Percentiles rank a stretch among this genome's conserved stretches.
Conservation (phyloP, 2,329 filamentous ascomycete genomes). For the Epichloe scottii region DNA sequence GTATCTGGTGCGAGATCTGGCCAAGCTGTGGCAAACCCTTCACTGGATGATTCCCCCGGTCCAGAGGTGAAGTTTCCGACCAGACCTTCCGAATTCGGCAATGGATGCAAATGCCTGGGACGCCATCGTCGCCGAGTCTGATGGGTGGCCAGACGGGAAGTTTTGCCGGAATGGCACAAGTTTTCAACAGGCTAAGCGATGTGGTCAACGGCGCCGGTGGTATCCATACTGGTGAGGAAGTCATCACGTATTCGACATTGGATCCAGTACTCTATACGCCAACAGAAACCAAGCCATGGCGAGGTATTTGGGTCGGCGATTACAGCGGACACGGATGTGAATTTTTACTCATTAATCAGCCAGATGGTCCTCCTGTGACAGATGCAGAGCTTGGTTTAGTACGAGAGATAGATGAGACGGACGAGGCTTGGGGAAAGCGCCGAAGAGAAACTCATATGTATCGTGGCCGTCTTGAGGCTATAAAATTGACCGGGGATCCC, state of each 20-base stretch:
- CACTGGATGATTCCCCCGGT: conserved; percentile 26
- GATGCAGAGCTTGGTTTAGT: conserved; percentile 29
- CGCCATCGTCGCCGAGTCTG: conserved; percentile 14
- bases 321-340: conserved; percentile 83
- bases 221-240: conserved; percentile 39
- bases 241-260: conserved; percentile 58
- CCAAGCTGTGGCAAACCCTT: conserved; percentile 12
- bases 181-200: conserved; percentile 4
- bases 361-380: conserved; percentile 30
- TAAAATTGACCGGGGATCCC: conserved; percentile 85
- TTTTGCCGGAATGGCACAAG: conserved; percentile 11
- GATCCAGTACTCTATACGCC: conserved; percentile 67
- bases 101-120: conserved; percentile 56
- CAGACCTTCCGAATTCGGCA: conserved; percentile 61
- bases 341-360: conserved; percentile 72
- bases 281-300: conserved; percentile 66
- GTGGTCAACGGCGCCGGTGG: conserved; percentile 15
- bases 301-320: conserved; percentile 87
- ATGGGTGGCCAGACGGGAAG: conserved; percentile 16
- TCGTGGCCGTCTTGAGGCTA: conserved; percentile 60
- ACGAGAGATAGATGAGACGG: conserved; percentile 28
- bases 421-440: conserved; percentile 32
- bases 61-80: conserved; percentile 49
- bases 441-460: conserved; percentile 38
- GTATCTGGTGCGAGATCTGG: conserved; percentile 24